A percentile compares a stretch with the other conserved stretches of the same genome.
Evolutionary conservation across 2,329 filamentous ascomycete genomes (phyloP).

Genomic region (Fusarium ramigenum): DNA sequence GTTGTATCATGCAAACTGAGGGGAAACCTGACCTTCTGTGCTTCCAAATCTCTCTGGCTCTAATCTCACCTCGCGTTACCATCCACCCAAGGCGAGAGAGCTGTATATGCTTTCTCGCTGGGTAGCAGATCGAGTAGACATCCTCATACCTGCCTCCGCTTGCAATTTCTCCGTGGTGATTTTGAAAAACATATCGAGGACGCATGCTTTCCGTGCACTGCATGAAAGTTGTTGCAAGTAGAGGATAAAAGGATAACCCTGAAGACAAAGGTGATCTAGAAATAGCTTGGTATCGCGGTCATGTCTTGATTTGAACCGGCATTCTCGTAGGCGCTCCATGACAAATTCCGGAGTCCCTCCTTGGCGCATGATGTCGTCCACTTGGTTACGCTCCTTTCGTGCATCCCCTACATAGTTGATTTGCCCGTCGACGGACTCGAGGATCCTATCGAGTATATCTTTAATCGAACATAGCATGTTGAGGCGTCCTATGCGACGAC

Average conservation of each 20-base stretch:
- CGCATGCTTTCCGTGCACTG: too few species aligned
- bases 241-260: background rate
- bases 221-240: background rate
- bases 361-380: background rate
- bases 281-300: rapidly evolving
- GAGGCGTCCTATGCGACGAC: background rate
- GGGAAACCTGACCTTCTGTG: rapidly evolving
- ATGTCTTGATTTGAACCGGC: background rate
- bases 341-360: background rate
- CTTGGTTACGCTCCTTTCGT: background rate
- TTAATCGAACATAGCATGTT: background rate
- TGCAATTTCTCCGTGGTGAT: background rate
- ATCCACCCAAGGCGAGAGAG: too few species aligned
- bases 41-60: background rate
- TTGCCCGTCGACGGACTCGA: rapidly evolving
- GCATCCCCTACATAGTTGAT: rapidly evolving
- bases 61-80: background rate
- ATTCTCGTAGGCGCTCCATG: background rate
- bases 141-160: background rate
- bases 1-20: rapidly evolving
- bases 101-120: background rate
- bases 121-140: background rate
- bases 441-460: rapidly evolving
- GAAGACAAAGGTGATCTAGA: background rate
- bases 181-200: background rate